Percentiles rank a stretch among this genome's conserved stretches.
Conservation (phyloP, 2,329 filamentous ascomycete genomes). For the Madurella fahalii region DNA sequence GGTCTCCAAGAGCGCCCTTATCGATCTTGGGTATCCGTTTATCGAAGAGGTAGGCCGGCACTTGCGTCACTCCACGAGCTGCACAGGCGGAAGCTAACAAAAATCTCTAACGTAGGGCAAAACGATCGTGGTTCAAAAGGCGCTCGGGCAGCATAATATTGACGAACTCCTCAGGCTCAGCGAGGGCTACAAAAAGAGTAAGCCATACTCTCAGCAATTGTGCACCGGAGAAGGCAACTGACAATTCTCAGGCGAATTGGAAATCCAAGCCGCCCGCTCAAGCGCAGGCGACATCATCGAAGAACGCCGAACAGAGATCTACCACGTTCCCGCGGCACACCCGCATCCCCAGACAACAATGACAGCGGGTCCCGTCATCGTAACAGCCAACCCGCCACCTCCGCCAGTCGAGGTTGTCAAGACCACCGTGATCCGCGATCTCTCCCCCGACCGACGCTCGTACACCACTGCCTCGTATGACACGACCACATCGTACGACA, state of each 20-base stretch:
- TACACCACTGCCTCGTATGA: conserved; percentile 35
- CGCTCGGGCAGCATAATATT: conserved; percentile 85
- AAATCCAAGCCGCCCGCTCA: conserved; percentile 44
- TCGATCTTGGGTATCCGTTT: conserved; percentile 81
- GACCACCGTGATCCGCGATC: conserved; percentile 46
- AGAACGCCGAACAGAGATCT: conserved; percentile 37
- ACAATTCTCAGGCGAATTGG: conserved; percentile 38
- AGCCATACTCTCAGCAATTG: conserved; percentile 22
- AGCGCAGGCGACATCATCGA: conserved; percentile 45
- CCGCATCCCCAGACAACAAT: conserved; percentile 21
- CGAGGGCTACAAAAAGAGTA: conserved; percentile 66
- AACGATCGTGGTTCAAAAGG: conserved; percentile 75
- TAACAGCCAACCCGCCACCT: conserved; percentile 34
- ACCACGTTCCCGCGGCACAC: conserved; percentile 21
- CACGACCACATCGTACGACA: conserved; percentile 32
- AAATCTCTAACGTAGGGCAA: conserved; percentile 60
- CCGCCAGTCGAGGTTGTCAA: conserved; percentile 40
- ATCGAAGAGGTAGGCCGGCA: conserved; percentile 67
- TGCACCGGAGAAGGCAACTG: conserved; percentile 2
- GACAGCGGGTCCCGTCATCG: conserved; percentile 31
- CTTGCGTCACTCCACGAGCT: background rate
- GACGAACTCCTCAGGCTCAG: conserved; percentile 83
- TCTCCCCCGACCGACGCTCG: conserved; percentile 42
- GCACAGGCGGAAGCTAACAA: conserved; percentile 30
- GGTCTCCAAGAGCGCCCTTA: conserved; percentile 74